A percentile compares a stretch with the other conserved stretches of the same genome.
Evolutionary conservation across 352 stramenopile genomes (phyloP).

Genomic region (Plasmopara muralis): DNA sequence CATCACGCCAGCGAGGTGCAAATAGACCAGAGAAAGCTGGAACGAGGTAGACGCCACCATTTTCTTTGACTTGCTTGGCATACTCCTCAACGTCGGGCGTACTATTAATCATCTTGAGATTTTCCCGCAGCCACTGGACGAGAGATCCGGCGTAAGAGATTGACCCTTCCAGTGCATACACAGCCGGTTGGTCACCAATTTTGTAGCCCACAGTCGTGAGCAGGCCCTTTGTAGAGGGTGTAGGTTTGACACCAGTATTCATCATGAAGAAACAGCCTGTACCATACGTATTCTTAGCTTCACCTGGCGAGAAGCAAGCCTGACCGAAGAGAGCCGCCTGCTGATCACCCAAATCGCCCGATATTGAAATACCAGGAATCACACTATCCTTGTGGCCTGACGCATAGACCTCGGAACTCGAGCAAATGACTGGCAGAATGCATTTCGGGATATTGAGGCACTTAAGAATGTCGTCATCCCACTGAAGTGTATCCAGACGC

Average conservation of each 20-base stretch:
- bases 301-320: constrained; percentile 90
- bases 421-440: constrained; percentile 90
- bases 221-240: constrained; percentile 88
- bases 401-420: constrained; percentile 86
- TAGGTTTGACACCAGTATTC: constrained; percentile 93
- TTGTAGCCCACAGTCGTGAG: constrained; percentile 92
- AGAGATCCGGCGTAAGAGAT: constrained; percentile 94
- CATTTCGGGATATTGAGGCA: constrained; percentile 81
- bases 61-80: constrained; percentile 84
- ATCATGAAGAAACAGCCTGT: constrained; percentile 99
- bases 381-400: constrained; percentile 42
- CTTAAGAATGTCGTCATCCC: constrained; percentile 84
- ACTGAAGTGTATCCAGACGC: constrained; percentile 87
- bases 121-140: constrained; percentile 98
- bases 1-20: constrained; percentile 94
- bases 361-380: constrained; percentile 87
- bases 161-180: constrained; percentile 97
- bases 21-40: constrained; percentile 97
- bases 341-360: constrained; percentile 94
- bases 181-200: constrained; percentile 62
- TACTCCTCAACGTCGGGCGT: constrained; percentile 87
- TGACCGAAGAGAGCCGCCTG: constrained; percentile 97
- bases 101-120: constrained; percentile 91
- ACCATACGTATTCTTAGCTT: constrained; percentile 99
- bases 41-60: constrained; percentile 97